These are phyloP conservation scores for Ogataea hybrid DNA, from an alignment of 1,139 yeast species.

Conservation along the genomic window DNA sequence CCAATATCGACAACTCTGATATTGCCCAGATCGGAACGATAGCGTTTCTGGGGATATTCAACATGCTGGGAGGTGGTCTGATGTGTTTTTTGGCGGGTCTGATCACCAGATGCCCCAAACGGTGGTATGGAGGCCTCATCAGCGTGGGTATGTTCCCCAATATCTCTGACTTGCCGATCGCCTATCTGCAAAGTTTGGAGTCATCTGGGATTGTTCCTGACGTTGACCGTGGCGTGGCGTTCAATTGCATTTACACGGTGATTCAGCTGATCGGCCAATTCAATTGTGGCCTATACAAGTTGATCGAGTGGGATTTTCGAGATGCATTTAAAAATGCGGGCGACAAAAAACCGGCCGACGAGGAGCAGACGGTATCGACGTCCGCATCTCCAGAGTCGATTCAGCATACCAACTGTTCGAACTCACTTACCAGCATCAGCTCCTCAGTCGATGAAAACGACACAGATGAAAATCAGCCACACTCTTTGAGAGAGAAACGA, in stretches of 20 bases:
- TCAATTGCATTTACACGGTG: conserved; percentile 75
- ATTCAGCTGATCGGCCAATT: conserved; percentile 71
- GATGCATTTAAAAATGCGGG: conserved; percentile 29
- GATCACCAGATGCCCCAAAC: conserved; percentile 46
- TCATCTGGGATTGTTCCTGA: conserved; percentile 64
- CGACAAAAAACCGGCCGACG: conserved; percentile 11
- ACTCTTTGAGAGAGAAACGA: conserved; percentile 3
- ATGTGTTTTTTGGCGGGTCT: conserved; percentile 34
- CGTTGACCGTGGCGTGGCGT: conserved; percentile 81
- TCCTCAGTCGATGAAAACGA: conserved; percentile 5
- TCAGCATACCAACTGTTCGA: not conserved
- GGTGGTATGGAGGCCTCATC: conserved; percentile 76
- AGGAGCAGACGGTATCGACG: conserved; percentile 9
- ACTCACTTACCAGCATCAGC: conserved; percentile 6
- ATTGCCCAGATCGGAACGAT: conserved; percentile 76
- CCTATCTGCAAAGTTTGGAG: conserved; percentile 78
- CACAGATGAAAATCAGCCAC: conserved; percentile 2
- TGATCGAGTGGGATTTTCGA: conserved; percentile 71
- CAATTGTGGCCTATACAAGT: conserved; percentile 69
- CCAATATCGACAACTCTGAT: conserved; percentile 66
- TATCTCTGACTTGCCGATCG: conserved; percentile 84
- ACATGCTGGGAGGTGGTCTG: conserved; percentile 50
- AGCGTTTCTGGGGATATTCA: conserved; percentile 59
- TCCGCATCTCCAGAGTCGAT: not conserved
- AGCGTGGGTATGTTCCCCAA: conserved; percentile 83